Evolutionary conservation across 2,329 filamentous ascomycete genomes (phyloP).

Genomic region (Exophiala oligosperma): DNA sequence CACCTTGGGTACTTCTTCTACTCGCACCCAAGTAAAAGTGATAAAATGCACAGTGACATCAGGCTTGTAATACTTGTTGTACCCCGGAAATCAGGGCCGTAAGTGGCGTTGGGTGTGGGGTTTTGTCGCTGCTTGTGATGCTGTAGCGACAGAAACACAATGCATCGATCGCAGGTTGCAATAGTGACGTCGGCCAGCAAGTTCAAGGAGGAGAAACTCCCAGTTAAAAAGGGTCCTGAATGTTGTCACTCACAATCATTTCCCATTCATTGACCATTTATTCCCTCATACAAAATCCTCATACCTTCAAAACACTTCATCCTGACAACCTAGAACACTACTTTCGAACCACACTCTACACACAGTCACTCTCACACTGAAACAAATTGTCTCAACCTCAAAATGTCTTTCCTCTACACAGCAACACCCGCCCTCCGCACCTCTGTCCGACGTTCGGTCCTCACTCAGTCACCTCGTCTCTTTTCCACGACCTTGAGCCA

Average conservation of each 20-base stretch:
- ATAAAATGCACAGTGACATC: conserved; percentile 15
- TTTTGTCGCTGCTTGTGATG: background rate
- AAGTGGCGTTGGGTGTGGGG: conserved; percentile 12
- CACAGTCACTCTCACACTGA: background rate
- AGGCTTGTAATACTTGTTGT: background rate
- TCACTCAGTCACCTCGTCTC: conserved; percentile 26
- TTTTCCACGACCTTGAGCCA: conserved; percentile 55
- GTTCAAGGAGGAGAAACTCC: too few relatives aligned
- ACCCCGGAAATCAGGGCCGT: conserved; percentile 7
- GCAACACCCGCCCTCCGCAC: conserved; percentile 31
- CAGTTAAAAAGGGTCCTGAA: too few relatives aligned
- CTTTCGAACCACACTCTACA: too few relatives aligned
- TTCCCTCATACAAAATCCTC: too few relatives aligned
- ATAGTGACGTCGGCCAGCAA: conserved; percentile 14
- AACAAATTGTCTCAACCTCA: conserved; percentile 7
- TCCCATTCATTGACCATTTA: too few relatives aligned
- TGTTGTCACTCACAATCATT: too few relatives aligned
- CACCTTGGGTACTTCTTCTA: too few relatives aligned
- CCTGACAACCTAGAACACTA: conserved; percentile 1
- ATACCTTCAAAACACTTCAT: too few relatives aligned
- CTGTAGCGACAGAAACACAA: background rate
- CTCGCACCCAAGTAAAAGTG: too few relatives aligned
- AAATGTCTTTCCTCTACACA: conserved; percentile 40
- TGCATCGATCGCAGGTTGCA: background rate
- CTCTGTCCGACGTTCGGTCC: conserved; percentile 21